Conservation (phyloP, 345 rosid species). For the Angophora floribunda region DNA sequence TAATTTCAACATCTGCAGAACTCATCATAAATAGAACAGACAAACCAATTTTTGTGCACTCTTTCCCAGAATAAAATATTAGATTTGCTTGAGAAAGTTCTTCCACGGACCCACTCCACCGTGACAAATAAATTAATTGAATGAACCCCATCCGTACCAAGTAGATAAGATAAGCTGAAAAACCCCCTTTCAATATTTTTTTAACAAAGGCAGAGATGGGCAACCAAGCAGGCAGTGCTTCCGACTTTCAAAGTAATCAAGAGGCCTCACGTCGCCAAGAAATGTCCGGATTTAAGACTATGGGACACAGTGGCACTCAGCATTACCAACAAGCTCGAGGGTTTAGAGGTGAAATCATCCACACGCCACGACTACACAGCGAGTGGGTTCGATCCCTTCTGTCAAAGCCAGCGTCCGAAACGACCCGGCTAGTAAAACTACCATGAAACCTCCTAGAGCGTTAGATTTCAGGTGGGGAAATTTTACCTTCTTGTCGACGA, state of each 20-base stretch:
- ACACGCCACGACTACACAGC: neutral
- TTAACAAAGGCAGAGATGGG: neutral
- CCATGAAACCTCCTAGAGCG: neutral
- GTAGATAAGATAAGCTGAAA: neutral
- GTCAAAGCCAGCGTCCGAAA: neutral
- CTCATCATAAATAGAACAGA: neutral
- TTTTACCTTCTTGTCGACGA: slow-evolving; percentile 16
- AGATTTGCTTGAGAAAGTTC: neutral
- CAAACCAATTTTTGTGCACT: neutral
- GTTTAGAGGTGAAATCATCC: neutral
- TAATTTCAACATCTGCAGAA: neutral
- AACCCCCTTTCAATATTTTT: neutral
- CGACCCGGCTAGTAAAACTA: neutral
- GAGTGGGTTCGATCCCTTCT: neutral
- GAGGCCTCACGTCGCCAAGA: neutral
- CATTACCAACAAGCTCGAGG: neutral
- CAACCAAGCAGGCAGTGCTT: neutral
- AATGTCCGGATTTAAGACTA: no score
- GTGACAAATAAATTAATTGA: neutral
- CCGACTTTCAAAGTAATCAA: neutral
- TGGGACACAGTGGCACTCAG: neutral
- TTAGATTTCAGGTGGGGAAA: neutral
- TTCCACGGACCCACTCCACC: neutral
- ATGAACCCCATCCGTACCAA: neutral
- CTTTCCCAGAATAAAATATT: neutral